Conservation (phyloP, 2,329 filamentous ascomycete species). For the Fusarium sp. region DNA sequence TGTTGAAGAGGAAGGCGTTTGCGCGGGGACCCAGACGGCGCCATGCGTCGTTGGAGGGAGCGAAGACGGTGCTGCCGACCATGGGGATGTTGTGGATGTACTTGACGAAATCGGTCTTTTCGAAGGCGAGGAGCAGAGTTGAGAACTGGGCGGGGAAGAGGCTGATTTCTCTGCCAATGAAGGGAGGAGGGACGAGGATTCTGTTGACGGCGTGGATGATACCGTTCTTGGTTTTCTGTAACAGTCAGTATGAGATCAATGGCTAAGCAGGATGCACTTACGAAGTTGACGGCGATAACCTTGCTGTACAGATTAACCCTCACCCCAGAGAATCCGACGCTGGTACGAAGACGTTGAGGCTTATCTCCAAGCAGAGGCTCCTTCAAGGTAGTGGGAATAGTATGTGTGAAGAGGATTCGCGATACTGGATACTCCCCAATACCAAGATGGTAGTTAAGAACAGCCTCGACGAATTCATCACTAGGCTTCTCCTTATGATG, state of each 20-base stretch:
- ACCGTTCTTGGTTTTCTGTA: slow-evolving; percentile 77
- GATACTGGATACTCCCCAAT: slow-evolving; percentile 72
- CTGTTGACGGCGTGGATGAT: slow-evolving; percentile 81
- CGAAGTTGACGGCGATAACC: slow-evolving; percentile 75
- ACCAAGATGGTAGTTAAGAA: slow-evolving; percentile 81
- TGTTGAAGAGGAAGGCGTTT: slow-evolving; percentile 86
- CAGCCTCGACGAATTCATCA: slow-evolving; percentile 74
- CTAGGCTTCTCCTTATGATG: slow-evolving; percentile 65
- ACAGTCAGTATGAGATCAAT: background rate
- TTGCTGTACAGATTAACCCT: slow-evolving; percentile 81
- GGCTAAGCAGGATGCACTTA: slow-evolving; percentile 49
- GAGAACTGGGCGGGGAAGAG: slow-evolving; percentile 81
- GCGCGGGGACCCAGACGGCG: slow-evolving; percentile 73
- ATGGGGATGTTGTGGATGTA: slow-evolving; percentile 64
- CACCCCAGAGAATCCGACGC: slow-evolving; percentile 70
- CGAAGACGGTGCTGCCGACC: slow-evolving; percentile 80
- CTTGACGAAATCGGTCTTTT: slow-evolving; percentile 76
- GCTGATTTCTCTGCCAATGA: slow-evolving; percentile 60
- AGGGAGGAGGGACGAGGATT: slow-evolving; percentile 80
- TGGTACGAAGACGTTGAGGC: slow-evolving; percentile 77
- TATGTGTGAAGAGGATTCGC: slow-evolving; percentile 75
- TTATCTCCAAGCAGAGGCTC: slow-evolving; percentile 68
- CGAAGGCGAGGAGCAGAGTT: slow-evolving; percentile 78
- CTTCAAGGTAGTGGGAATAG: slow-evolving; percentile 75
- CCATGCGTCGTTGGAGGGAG: slow-evolving; percentile 85